Base-by-base conservation (phyloP, 2,329 filamentous ascomycete species). In the Fusarium buxicola region DNA sequence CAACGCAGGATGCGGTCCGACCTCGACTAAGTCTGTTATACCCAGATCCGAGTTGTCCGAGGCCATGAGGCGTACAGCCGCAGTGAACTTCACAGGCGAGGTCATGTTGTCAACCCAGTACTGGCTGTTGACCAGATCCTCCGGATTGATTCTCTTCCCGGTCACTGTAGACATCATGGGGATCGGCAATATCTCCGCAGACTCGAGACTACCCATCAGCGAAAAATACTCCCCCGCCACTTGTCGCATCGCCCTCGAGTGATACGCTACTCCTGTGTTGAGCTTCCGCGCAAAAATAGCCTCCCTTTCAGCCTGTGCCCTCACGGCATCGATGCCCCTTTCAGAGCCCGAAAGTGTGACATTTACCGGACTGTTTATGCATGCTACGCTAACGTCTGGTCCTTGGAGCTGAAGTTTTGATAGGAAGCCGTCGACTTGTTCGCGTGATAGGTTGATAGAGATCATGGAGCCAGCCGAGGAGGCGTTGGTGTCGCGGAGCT, bases 321-420 rank as follows among this genome's bases (percentile, higher is more conserved):
- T 75, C 2, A 82, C 60, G 49, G 76, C 73, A 4, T 78, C 75
- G 5, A 85, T 74, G 2, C 74, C 76, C 0, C 66, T 66, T 30
- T 76, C 74, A 32, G 80, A 77, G 4, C 82, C 82, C 0, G 82
- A 82, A 0, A 85, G 73, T 0, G 83, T 85, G 7, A 80, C 64
- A 46, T 77, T 84, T 0, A 74, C 70, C 0, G 82, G 81, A 28
- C 80, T 82, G 70, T 85, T 86, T 57, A 80, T 77, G 61, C 82
- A 82, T 1, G 74, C 77, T 39, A 79, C 67, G 1, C 51, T 59
- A 2, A 71, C 21, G 21, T 21, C 21, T 21, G 21, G 6, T 21
- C 21, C 21, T 21, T 21, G 21, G 21, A 21, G 21, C 53, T 1
- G 30, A 1, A 10, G 2, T 4, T 28, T 50, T 6, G 34, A 25